Conservation (phyloP, 352 stramenopile genomes). For the Pythium periplocum region DNA sequence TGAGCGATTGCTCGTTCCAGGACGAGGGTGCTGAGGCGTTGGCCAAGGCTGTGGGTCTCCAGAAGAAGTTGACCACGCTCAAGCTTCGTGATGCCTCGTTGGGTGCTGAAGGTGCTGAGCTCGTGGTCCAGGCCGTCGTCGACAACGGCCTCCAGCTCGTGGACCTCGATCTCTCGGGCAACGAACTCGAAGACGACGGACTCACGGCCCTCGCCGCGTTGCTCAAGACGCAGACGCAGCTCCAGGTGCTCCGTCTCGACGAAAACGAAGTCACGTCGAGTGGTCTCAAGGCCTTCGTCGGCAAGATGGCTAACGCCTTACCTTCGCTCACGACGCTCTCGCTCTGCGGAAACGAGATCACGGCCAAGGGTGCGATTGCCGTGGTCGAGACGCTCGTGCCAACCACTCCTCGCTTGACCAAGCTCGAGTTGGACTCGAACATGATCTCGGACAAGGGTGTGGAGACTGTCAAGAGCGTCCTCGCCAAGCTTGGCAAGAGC, state of each 20-base stretch:
- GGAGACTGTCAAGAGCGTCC: slow-evolving; percentile 27
- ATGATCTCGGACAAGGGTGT: slow-evolving; percentile 72
- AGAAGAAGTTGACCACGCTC: slow-evolving; percentile 66
- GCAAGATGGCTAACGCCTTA: slow-evolving; percentile 24
- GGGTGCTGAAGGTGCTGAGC: slow-evolving; percentile 63
- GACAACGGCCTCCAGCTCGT: slow-evolving; percentile 55
- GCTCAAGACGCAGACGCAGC: slow-evolving; percentile 39
- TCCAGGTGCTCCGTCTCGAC: slow-evolving; percentile 66
- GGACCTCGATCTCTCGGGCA: slow-evolving; percentile 87
- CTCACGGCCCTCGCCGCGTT: slow-evolving; percentile 56
- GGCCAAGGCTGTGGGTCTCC: slow-evolving; percentile 55
- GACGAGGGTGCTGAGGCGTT: slow-evolving; percentile 68
- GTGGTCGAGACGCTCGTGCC: slow-evolving; percentile 41
- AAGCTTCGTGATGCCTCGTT: slow-evolving; percentile 90
- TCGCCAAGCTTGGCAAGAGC: slow-evolving; percentile 42
- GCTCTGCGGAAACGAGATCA: slow-evolving; percentile 72
- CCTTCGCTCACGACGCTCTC: slow-evolving; percentile 45
- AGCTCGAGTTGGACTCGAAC: slow-evolving; percentile 64
- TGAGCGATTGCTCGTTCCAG: slow-evolving; percentile 91
- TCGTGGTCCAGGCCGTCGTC: slow-evolving; percentile 63
- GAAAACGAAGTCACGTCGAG: slow-evolving; percentile 80
- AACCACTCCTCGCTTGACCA: slow-evolving; percentile 31
- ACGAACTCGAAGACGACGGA: slow-evolving; percentile 79
- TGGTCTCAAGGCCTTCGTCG: slow-evolving; percentile 34
- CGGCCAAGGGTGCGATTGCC: slow-evolving; percentile 56